Evolutionary conservation across 257 asterid genomes (phyloP), one percentile per base, ranked within the genome.

Genomic region (Galeopsis tetrahit): DNA sequence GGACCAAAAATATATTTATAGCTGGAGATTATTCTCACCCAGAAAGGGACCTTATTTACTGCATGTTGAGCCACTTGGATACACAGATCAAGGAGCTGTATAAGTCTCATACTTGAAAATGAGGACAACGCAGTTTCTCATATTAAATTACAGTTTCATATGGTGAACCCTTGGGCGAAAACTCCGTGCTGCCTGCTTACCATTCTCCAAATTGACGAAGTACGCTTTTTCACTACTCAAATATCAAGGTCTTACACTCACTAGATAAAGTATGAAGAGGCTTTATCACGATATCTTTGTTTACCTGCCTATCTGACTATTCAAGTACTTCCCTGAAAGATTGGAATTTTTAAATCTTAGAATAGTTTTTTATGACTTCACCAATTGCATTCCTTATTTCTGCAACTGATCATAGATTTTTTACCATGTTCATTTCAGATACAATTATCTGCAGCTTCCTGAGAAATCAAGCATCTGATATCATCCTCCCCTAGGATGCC

Each of bases 11-110:
- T 70, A 80, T 81, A 48, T 91, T 89, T 81, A 71, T 83, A n/a
- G 95, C 96, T 53, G 96, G 92, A 76, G 97, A 89, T 64, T 82
- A 51, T 65, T 87, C 83, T 80, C 97, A 91, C 77, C 87, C 90
- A 5, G 60, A 86, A 59, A 80, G 89, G 76, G 68, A 75, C 57
- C 57, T 62, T 35, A 89, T 92, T 67, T 80, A 78, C 69, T 75
- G 68, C 78, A 74, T 85, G 49, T 69, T 89, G 72, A 77, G 61
- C 39, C 75, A 69, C 68, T 79, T 92, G 81, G 87, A 89, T 81
- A 79, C 71, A 72, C 96, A 89, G 71, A 88, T 86, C 57, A 91
- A 82, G 84, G 91, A 81, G 44, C 32, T 82, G n/a, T 42, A 74
- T 15, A 70, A 80, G 63, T 38, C 75, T 67, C 44, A 63, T 49